Base-by-base conservation (phyloP, 495 filamentous ascomycete species). In the Neurospora sp. region DNA sequence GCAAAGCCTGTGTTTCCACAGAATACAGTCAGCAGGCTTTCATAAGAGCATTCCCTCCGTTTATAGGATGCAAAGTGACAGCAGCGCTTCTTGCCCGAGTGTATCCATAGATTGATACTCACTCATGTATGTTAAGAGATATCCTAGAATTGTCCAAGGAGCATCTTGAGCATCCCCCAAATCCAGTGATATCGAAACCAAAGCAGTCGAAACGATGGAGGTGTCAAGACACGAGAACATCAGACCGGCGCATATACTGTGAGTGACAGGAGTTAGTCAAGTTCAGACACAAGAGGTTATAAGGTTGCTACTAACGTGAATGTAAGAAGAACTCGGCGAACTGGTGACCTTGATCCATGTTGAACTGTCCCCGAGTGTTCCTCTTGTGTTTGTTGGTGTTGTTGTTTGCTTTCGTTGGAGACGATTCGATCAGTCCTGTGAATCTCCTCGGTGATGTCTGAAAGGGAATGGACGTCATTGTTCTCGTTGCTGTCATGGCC, bases 121-220 rank as follows among this genome's bases (percentile, higher is more conserved):
- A 88, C 87, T 87, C 77, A 89, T 85, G 70, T 91, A 90, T 0
- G 87, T 89, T 31, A 91, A 75, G 5, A 91, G 79, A 75, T 91
- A 92, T 4, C 84, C 83, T 16, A 88, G 84, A 10, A 91, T 80
- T 12, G 90, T 80, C 90, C 90, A 92, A 20, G 85, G 85, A 5
- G 81, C 83, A 72, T 89, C 82, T 23, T 85, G 79, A 72, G 88
- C 88, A 44, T 88, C 83, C 8, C 85, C 74, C 27, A 91, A 77
- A 31, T 86, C 85, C 60, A 86, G 82, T 3, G 86, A 88, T 70
- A 91, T 90, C 12, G 85, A 85, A 18, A 90, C 85, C 7, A 91
- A 83, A 3, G 90, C 86, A 0, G 90, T 91, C 46, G 88, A 87
- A 16, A 91, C 87, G 70, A 91, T 90, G 0, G 89, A 88, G n/a